phyloP scores from a whole-genome alignment of 306 rosid genomes.

The Lathyrus aphaca region DNA sequence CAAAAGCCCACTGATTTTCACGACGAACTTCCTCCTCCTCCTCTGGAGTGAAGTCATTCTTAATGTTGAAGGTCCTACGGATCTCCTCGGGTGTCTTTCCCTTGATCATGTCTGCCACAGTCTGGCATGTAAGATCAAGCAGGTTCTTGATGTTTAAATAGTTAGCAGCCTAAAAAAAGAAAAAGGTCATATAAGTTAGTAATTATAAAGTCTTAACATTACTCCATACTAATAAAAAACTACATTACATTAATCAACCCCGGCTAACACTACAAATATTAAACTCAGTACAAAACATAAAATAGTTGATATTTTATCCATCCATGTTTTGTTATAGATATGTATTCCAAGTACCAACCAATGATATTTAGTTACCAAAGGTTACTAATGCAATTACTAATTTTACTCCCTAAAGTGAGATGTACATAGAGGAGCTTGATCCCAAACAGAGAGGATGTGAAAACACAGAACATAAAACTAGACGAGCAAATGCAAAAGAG shows the following conservation, averaged over 20 bases:
- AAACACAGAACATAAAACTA: no score
- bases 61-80: slow-evolving; percentile 72
- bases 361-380: no score
- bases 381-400: no score
- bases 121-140: slow-evolving; percentile 75
- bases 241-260: background rate
- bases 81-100: slow-evolving; percentile 85
- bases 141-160: slow-evolving; percentile 77
- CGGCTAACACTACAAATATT: background rate
- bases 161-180: slow-evolving; percentile 72
- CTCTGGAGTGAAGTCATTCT: slow-evolving; percentile 74
- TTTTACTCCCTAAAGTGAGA: no score
- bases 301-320: background rate
- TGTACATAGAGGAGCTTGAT: no score
- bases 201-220: background rate
- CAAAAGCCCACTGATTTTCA: slow-evolving; percentile 89
- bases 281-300: background rate
- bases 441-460: background rate
- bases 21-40: slow-evolving; percentile 86
- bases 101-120: slow-evolving; percentile 85
- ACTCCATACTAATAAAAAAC: background rate
- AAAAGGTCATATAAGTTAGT: background rate
- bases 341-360: background rate
- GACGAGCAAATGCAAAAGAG: no score
- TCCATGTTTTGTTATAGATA: background rate